These are phyloP conservation scores for Pterothamnion heteromorphum DNA, from an alignment of 31 red algal genomes.

Conservation along the genomic window DNA sequence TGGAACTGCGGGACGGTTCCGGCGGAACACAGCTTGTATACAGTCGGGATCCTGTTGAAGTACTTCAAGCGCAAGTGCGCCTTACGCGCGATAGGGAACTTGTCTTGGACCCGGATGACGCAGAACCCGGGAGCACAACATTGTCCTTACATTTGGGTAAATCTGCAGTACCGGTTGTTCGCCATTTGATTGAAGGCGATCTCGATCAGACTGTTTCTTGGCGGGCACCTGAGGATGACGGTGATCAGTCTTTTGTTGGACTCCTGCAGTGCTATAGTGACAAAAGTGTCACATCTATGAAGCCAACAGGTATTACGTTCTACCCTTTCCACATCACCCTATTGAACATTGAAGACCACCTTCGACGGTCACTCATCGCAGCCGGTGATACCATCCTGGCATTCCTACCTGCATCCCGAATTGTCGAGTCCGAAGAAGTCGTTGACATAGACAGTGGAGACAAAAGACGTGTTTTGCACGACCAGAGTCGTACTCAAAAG, in stretches of 20 bases:
- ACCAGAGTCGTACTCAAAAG: not conserved
- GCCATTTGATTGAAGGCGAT: no score
- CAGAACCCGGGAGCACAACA: no score
- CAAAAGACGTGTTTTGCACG: no score
- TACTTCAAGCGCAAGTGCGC: no score
- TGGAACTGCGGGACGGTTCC: no score
- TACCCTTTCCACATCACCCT: constrained; percentile 35
- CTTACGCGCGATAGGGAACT: no score
- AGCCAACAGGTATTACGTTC: constrained; percentile 8
- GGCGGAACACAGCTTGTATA: no score
- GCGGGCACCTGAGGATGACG: not conserved
- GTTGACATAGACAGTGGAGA: not conserved
- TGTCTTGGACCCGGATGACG: no score
- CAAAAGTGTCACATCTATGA: constrained; percentile 28
- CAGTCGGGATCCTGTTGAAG: no score
- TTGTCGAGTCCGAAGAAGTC: not conserved
- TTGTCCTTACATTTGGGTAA: no score
- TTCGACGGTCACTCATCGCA: constrained; percentile 15
- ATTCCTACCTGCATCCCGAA: not conserved
- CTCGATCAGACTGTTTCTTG: no score
- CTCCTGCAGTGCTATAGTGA: constrained; percentile 8
- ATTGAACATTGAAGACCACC: not conserved
- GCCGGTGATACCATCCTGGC: not conserved
- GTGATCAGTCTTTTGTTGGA: constrained; percentile 4
- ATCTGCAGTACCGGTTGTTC: no score